Percentiles rank a stretch among this genome's conserved stretches.
phyloP scores from a whole-genome alignment of 2,329 filamentous ascomycete genomes.

The Coniochaeta prunicola region DNA sequence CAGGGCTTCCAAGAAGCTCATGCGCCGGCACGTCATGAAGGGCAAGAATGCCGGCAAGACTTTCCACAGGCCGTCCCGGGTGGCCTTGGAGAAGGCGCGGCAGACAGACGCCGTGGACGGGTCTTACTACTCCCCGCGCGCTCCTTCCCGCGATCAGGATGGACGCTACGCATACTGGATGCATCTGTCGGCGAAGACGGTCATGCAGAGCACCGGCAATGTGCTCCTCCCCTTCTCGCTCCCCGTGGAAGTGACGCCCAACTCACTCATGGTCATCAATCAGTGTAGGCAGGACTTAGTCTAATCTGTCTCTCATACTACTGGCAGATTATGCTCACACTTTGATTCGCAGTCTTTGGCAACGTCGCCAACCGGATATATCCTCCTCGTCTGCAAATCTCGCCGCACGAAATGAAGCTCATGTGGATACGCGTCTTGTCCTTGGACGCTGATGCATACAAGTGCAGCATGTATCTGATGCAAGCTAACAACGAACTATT shows the following conservation, averaged over 20 bases:
- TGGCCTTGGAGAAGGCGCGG: constrained; percentile 1
- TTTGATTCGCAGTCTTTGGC: background rate
- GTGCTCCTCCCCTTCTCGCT: background rate
- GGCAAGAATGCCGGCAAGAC: constrained; percentile 14
- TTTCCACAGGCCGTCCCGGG: constrained; percentile 9
- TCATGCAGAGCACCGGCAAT: background rate
- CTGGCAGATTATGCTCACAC: background rate
- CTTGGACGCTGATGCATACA: constrained; percentile 9
- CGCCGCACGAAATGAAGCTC: background rate
- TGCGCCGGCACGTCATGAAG: constrained; percentile 16
- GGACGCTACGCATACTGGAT: background rate
- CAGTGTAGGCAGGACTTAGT: background rate
- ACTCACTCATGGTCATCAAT: background rate
- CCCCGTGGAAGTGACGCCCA: background rate
- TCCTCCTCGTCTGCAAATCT: background rate
- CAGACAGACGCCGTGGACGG: background rate
- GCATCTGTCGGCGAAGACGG: background rate
- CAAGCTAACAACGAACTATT: constrained; percentile 15
- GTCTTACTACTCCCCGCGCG: background rate
- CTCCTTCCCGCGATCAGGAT: constrained; percentile 8
- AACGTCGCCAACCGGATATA: background rate
- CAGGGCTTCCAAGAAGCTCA: constrained; percentile 8
- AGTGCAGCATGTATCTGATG: constrained; percentile 14
- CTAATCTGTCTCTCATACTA: background rate
- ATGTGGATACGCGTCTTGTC: constrained; percentile 5